Conservation (phyloP, 805 yeast genomes). For the Debaryomyces maramus region DNA sequence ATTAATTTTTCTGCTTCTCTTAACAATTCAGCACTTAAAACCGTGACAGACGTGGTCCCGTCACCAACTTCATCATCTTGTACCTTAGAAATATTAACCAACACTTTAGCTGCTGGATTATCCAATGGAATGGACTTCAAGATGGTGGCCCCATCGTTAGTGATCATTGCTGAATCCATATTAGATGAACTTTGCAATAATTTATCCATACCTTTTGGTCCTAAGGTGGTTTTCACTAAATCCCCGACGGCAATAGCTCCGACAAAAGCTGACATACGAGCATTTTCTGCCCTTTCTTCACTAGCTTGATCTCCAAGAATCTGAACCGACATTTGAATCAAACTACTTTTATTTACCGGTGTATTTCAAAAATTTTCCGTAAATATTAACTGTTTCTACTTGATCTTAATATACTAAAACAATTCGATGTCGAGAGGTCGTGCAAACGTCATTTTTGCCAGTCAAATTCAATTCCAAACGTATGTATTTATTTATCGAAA, state of each 20-base stretch:
- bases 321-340: constrained; percentile 64
- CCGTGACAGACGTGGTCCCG: constrained; percentile 95
- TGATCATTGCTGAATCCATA: constrained; percentile 68
- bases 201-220: constrained; percentile 99
- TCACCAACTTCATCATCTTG: constrained; percentile 99
- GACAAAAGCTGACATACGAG: constrained; percentile 94
- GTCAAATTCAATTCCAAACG: too few species aligned
- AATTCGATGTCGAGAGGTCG: background rate
- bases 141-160: constrained; percentile 98
- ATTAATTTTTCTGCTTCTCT: constrained; percentile 93
- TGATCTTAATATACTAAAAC: background rate
- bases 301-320: constrained; percentile 97
- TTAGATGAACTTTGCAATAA: constrained; percentile 83
- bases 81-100: constrained; percentile 91
- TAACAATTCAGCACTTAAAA: constrained; percentile 83
- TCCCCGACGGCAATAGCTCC: constrained; percentile 99
- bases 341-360: background rate
- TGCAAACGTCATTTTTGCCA: background rate
- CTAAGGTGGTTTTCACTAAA: constrained; percentile 87
- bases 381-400: background rate
- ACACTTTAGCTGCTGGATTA: constrained; percentile 95
- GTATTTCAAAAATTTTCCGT: background rate
- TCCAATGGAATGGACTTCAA: constrained; percentile 91
- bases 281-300: constrained; percentile 97
- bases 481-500: too few species aligned